Evolutionary conservation across 257 asterid genomes (phyloP), one percentile per base, ranked within the genome.

Genomic region (Euphrasia confusa): DNA sequence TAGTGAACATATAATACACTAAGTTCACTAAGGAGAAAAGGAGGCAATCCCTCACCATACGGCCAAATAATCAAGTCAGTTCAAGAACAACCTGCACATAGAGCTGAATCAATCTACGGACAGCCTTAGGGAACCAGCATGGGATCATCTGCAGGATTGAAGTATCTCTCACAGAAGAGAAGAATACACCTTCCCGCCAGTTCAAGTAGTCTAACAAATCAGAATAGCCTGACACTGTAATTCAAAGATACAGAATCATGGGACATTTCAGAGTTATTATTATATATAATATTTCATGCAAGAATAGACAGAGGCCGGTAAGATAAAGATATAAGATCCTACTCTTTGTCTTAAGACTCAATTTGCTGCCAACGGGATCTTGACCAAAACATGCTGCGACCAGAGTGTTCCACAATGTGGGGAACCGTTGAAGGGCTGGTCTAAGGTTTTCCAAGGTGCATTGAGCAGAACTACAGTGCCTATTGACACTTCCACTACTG

Each of bases 381-480:
- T 89, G 86, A 68, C 93, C 91, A 77, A 93, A 83, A 77, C 97
- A 93, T 62, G 90, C 96, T 54, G 89, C 82, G 60, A 84, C 75
- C 73, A 93, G 84, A 62, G 94, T 79, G 74, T 79, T 84, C 95
- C 96, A 80, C 79, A 93, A 65, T 49, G 97, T 89, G 68, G 97
- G 97, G 79, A 83, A 93, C 37, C 81, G 81, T 71, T 93, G 97
- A 66, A 93, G 85, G 61, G 84, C 90, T 52, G 97, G 96, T 78
- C 83, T 80, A 65, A 93, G 97, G 81, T 93, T 93, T 74, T 93
- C 99, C 80, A 93, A 80, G 71, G 99, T 89, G 87, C 97, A 89
- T 66, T 89, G 97, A 64, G 88, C 87, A 28, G 96, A 84, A 72
- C 86, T 80, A 69, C 82, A 78, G 53, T 78, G 84, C 81, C 96